phyloP scores from a whole-genome alignment of 2,329 filamentous ascomycete species.

The Passalora sequoiae region DNA sequence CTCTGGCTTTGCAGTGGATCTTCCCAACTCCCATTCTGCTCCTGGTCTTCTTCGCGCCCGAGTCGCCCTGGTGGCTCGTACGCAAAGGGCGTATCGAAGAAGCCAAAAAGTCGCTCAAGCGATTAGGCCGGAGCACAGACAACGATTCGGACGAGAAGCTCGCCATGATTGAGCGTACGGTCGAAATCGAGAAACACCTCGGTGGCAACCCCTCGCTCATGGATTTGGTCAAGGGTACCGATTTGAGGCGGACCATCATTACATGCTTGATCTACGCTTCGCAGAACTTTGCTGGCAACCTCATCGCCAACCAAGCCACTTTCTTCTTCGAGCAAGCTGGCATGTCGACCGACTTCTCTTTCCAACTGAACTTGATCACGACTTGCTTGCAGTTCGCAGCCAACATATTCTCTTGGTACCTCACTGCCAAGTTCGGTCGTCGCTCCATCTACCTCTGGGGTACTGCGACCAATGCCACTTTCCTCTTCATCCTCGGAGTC shows the following conservation, averaged over 20 bases:
- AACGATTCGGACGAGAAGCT: constrained; percentile 21
- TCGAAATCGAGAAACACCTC: constrained; percentile 29
- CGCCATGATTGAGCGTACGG: constrained; percentile 26
- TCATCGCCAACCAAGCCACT: constrained; percentile 31
- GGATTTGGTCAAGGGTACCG: constrained; percentile 35
- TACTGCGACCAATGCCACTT: constrained; percentile 15
- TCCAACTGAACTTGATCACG: constrained; percentile 36
- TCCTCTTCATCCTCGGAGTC: constrained; percentile 24
- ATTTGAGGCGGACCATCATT: constrained; percentile 36
- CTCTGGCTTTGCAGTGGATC: constrained; percentile 48
- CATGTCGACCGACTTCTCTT: constrained; percentile 22
- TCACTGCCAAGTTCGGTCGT: constrained; percentile 33
- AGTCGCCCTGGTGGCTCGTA: constrained; percentile 32
- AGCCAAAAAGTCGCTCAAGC: constrained; percentile 22
- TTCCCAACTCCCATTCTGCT: constrained; percentile 40
- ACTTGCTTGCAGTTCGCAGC: constrained; percentile 33
- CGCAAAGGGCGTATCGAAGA: constrained; percentile 28
- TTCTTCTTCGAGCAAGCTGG: constrained; percentile 38
- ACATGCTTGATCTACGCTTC: constrained; percentile 29
- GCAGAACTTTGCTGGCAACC: constrained; percentile 33
- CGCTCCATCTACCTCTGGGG: constrained; percentile 34
- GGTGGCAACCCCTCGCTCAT: constrained; percentile 27
- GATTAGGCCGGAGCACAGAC: constrained; percentile 26
- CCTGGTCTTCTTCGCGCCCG: constrained; percentile 27
- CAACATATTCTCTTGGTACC: constrained; percentile 31